Evolutionary conservation across 2,329 filamentous ascomycete species (phyloP), one percentile per base, ranked within the genome.

Genomic region (Seiridium cupressi): DNA sequence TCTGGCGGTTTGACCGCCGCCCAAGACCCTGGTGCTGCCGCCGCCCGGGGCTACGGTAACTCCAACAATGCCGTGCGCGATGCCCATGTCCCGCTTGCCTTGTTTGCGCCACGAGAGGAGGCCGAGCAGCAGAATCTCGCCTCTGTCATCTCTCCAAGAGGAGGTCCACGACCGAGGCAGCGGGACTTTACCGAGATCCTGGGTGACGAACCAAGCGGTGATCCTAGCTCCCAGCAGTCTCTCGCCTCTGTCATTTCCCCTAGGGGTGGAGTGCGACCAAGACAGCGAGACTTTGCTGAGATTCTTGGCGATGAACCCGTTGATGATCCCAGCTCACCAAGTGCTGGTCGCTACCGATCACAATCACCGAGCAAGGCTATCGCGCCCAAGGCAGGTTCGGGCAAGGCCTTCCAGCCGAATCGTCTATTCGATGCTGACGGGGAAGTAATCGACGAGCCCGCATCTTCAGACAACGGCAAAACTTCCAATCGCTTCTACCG

Each of bases 101-200:
- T 96, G 31, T 96, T 95, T 72, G 84, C 86, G 42, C 82, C 90
- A 51, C 87, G 87, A 70, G 84, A 92, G 69, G 79, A 85, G 64
- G 32, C 40, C 40, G 80, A 83, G 53, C 83, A 88, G 62, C 78
- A 81, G 46, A 74, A 73, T 57, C 72, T 74, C n/a, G 73, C 77
- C 48, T 73, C 77, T 42, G 80, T 84, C 60, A 83, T 88, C 75
- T 87, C 76, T 73, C 89, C 76, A 73, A 90, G 76, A 81, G 90
- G 72, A 70, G 87, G 77, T 65, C 77, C 69, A 68, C 81, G 75
- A 81, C 92, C 74, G 11, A 79, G 74, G 51, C 83, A 94, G 87
- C 81, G 93, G 82, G 72, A 85, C 79, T 73, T 88, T 79, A 82
- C 83, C 61, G 93, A 97, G 65, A 87, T 98, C 56, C 87, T 89